Evolutionary conservation across 257 asterid species (phyloP).

Genomic region (Solanum bukasovii): DNA sequence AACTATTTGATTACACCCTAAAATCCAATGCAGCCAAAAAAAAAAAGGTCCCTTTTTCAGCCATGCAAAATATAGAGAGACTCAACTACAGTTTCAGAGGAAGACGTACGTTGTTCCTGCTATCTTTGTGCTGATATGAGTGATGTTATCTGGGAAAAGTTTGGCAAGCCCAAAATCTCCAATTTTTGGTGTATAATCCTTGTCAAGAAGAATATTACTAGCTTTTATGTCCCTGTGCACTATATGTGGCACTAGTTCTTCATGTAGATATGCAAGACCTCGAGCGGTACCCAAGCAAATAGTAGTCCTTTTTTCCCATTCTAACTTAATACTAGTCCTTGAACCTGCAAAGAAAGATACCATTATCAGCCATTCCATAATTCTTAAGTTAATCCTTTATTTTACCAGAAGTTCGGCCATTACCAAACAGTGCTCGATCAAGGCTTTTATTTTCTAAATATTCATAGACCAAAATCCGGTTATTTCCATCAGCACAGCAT

Average conservation of each 20-base stretch:
- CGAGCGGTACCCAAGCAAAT: slow-evolving; percentile 74
- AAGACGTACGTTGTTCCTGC: slow-evolving; percentile 84
- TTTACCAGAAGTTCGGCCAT: background rate
- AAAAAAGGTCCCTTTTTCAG: background rate
- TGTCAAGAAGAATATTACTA: slow-evolving; percentile 73
- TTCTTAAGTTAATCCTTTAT: background rate
- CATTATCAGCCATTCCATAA: slow-evolving; percentile 4
- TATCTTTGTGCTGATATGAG: slow-evolving; percentile 86
- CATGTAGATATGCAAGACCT: slow-evolving; percentile 86
- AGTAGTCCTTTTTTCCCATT: slow-evolving; percentile 62
- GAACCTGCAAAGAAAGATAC: slow-evolving; percentile 31
- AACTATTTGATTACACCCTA: background rate
- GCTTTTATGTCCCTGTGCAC: slow-evolving; percentile 95
- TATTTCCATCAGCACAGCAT: slow-evolving; percentile 61
- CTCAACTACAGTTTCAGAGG: slow-evolving; percentile 6
- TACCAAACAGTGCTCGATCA: slow-evolving; percentile 71
- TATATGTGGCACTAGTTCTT: slow-evolving; percentile 67
- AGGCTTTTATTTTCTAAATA: slow-evolving; percentile 74
- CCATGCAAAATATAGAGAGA: background rate
- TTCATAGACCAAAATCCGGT: slow-evolving; percentile 73
- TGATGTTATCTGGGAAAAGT: slow-evolving; percentile 80
- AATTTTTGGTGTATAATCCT: slow-evolving; percentile 65
- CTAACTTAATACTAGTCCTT: slow-evolving; percentile 33
- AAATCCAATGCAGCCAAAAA: background rate
- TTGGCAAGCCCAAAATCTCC: slow-evolving; percentile 97